phyloP scores from a whole-genome alignment of 345 rosid species.

The Pistacia integerrima region DNA sequence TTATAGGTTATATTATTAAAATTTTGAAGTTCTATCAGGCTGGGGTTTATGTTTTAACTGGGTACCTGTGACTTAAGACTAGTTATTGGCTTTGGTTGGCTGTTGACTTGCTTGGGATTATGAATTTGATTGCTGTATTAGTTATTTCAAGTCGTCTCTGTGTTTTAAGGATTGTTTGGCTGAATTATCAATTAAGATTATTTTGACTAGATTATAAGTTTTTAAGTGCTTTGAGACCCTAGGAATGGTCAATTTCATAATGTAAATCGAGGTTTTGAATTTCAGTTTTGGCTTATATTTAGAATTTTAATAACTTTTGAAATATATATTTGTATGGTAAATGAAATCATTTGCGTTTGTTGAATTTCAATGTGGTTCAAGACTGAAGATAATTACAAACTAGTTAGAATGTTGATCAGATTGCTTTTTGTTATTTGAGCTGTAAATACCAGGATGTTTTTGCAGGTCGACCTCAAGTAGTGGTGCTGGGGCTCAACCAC shows the following conservation, averaged over 20 bases:
- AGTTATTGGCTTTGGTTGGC: not conserved
- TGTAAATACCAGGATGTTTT: constrained; percentile 12
- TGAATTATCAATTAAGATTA: not conserved
- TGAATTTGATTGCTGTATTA: not conserved
- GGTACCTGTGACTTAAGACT: not conserved
- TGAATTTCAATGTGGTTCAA: constrained; percentile 4
- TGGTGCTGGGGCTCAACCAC: constrained; percentile 46
- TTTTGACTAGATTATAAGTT: not conserved
- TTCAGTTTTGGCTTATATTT: not conserved
- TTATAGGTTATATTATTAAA: not conserved
- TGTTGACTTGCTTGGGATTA: not conserved
- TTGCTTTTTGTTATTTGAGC: constrained; percentile 15
- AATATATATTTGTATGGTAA: no score
- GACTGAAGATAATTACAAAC: not conserved
- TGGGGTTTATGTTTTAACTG: not conserved
- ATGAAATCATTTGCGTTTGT: not conserved
- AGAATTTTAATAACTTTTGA: not conserved
- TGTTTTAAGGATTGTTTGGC: constrained; percentile 8
- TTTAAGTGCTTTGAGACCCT: not conserved
- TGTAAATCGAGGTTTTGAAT: constrained; percentile 1
- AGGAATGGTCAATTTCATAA: not conserved
- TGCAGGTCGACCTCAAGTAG: constrained; percentile 66
- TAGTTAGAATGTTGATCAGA: constrained; percentile 5
- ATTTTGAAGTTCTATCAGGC: not conserved
- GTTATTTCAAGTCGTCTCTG: not conserved